Evolutionary conservation across 2,329 filamentous ascomycete genomes (phyloP).

Genomic region (Trematosphaeria pertusa): DNA sequence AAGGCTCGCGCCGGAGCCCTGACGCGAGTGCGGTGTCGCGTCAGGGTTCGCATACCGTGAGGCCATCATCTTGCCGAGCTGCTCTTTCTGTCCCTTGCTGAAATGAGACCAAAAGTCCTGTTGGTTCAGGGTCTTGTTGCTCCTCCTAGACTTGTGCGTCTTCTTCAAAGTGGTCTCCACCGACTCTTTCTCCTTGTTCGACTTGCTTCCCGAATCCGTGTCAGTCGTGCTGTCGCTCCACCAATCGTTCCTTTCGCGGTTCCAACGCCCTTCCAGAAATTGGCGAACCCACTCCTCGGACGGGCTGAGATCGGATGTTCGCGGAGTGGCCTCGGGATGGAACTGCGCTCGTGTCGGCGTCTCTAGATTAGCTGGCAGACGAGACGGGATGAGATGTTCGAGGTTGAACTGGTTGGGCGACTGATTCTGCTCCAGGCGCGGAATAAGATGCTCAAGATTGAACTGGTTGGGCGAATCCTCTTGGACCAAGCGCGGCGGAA

Average conservation of each 20-base stretch:
- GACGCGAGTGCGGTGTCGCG: slow-evolving; percentile 42
- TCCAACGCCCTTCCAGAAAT: slow-evolving; percentile 74
- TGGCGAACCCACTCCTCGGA: slow-evolving; percentile 87
- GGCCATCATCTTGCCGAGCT: slow-evolving; percentile 49
- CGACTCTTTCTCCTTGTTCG: slow-evolving; percentile 13
- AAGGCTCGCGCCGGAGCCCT: slow-evolving; percentile 30
- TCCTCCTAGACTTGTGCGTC: slow-evolving; percentile 52
- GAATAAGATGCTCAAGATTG: slow-evolving; percentile 49
- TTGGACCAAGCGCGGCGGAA: slow-evolving; percentile 43
- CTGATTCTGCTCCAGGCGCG: slow-evolving; percentile 38
- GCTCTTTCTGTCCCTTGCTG: slow-evolving; percentile 46
- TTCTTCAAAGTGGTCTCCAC: slow-evolving; percentile 23
- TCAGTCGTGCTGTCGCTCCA: slow-evolving; percentile 75
- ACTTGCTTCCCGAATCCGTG: slow-evolving; percentile 60
- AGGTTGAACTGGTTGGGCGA: slow-evolving; percentile 47
- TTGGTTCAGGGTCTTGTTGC: slow-evolving; percentile 58
- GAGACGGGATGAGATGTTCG: slow-evolving; percentile 49
- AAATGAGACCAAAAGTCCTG: slow-evolving; percentile 58
- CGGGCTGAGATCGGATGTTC: slow-evolving; percentile 52
- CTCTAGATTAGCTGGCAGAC: slow-evolving; percentile 32
- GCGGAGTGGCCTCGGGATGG: slow-evolving; percentile 32
- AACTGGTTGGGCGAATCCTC: slow-evolving; percentile 44
- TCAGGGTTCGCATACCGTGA: slow-evolving; percentile 48
- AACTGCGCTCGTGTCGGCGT: slow-evolving; percentile 34
- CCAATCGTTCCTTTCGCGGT: slow-evolving; percentile 79